Evolutionary conservation across 2,329 filamentous ascomycete species (phyloP), one percentile per base, ranked within the genome.

Genomic region (Monilinia polystroma): DNA sequence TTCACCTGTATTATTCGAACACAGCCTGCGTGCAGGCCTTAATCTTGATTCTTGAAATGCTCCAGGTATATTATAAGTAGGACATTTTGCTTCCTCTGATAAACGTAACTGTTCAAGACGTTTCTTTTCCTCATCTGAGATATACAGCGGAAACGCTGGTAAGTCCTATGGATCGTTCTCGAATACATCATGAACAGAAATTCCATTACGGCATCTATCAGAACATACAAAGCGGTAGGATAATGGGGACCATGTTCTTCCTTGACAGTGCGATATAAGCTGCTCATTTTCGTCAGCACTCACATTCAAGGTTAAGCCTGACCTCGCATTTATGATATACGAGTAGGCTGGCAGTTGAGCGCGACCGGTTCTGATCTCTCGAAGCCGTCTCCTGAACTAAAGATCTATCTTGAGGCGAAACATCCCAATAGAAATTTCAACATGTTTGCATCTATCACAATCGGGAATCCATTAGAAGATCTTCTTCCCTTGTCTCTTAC

Each of bases 181-280:
- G 10, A 64, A 64, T 10, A 29, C 41, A 23, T 64, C 38, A 4
- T 55, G 29, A 26, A 51, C 18, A 57, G 51, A 35, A 16, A 47
- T 10, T 26, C 26, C 4, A 38, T 57, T 52, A 18, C 1, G n/a
- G 29, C 53, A 64, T 20, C 3, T 20, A 20, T 56, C 26, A 26
- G 41, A 57, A 18, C 53, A 58, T 20, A 64, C 53, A 38, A 47
- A 64, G 26, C 53, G 63, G 7, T 64, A 64, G 23, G 43, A 26
- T 49, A 64, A 51, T 23, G 38, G 51, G 20, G 29, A 6, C 63
- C 29, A 60, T 12, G 7, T 51, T 29, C 23, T 49, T 2, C 12
- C 11, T 38, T 35, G 11, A 8, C 7, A 38, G 8, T 51, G 6
- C 23, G 57, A 47, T 26, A 4, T 18, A 16, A 5, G 2, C 1